Percentiles rank a stretch among this genome's conserved stretches.
Conservation (phyloP, 1,139 yeast species). For the Waltiozyma sp. region DNA sequence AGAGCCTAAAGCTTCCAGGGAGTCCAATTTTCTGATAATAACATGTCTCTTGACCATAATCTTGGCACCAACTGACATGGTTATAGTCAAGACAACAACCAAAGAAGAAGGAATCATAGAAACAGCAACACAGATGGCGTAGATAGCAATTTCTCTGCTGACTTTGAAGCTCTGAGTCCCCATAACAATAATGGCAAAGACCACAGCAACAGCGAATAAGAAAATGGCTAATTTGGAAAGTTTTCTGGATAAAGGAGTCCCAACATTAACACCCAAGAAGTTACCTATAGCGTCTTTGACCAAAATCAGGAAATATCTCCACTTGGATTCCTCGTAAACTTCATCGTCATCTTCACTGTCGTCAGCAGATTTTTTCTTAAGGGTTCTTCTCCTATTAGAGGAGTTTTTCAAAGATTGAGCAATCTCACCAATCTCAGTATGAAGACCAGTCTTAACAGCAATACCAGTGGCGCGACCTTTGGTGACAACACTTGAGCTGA, state of each 20-base stretch:
- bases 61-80: slow-evolving; percentile 78
- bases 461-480: slow-evolving; percentile 73
- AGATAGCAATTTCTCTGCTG: slow-evolving; percentile 62
- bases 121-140: slow-evolving; percentile 73
- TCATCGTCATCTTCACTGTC: slow-evolving; percentile 29
- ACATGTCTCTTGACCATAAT: slow-evolving; percentile 67
- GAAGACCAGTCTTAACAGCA: slow-evolving; percentile 54
- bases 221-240: slow-evolving; percentile 61
- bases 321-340: slow-evolving; percentile 25
- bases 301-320: slow-evolving; percentile 26
- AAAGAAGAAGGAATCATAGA: slow-evolving; percentile 80
- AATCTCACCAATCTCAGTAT: slow-evolving; percentile 69
- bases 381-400: slow-evolving; percentile 6
- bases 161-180: slow-evolving; percentile 63
- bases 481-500: slow-evolving; percentile 57
- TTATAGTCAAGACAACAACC: slow-evolving; percentile 75
- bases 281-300: slow-evolving; percentile 46
- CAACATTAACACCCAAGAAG: slow-evolving; percentile 63
- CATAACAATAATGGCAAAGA: slow-evolving; percentile 73
- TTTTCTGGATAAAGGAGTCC: slow-evolving; percentile 65
- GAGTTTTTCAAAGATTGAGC: slow-evolving; percentile 48
- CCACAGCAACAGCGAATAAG: slow-evolving; percentile 59
- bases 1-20: slow-evolving; percentile 75
- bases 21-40: slow-evolving; percentile 66
- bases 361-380: slow-evolving; percentile 20